Evolutionary conservation across 75 land plant genomes (phyloP), one percentile per base, ranked within the genome.

Genomic region (Isoetes taiwanensis): DNA sequence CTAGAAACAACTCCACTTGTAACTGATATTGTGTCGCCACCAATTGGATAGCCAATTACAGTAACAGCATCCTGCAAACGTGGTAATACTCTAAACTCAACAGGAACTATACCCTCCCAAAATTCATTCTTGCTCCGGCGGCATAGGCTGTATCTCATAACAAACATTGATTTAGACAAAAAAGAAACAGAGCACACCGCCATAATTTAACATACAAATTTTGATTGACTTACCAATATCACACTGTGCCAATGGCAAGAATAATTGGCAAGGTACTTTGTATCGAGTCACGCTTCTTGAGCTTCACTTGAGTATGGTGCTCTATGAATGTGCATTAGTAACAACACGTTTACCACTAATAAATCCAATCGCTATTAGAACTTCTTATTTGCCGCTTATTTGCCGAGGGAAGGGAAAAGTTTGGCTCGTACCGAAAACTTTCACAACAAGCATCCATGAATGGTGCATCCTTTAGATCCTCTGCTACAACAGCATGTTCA

Each of bases 241-340:
- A 57, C 94, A 86, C 48, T 91, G 88, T 91, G 2, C 97, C 97
- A 65, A 91, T 86, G 0, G 94, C 85, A 9, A 91, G 78, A 17
- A 91, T 88, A 26, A 82, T n/a, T 86, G 32, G 97, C 97, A 62
- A 91, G 32, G 46, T 73, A 91, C 79, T 86, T 90, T 27, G 84
- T 78, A 43, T 90, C 97, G 93, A 90, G 10, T 87, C 97, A 3
- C 97, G 75, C 73, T 76, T 82, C 72, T 90, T 90, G 30, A 86
- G 57, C 78, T 90, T 90, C 23, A 90, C 93, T 64, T 90, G 97
- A 0, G 97, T 90, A 41, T 90, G 71, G 56, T 90, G 93, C 78
- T 90, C 93, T 16, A 90, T 91, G 97, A 90, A 46, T 90, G 97
- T 17, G 97, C 97, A 72, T 90, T 90, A 16, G 97, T 90, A 46